phyloP scores from a whole-genome alignment of 1,284 basidiomycete genomes.

The Heterobasidion parviporum region DNA sequence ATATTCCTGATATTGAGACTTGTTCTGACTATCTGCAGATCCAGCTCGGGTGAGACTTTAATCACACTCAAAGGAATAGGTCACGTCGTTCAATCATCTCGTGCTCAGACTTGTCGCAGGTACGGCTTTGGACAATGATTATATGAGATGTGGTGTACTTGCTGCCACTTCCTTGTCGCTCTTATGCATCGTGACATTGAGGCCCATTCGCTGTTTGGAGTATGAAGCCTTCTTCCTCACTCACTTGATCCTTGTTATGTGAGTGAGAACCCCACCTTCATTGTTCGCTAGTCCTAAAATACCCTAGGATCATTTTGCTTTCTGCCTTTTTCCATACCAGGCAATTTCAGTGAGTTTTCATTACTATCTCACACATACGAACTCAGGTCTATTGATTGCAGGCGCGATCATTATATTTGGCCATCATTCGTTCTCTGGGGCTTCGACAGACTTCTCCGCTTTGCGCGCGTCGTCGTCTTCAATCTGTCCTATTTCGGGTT shows the following conservation, averaged over 20 bases:
- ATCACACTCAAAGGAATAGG: background rate
- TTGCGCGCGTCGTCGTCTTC: conserved; percentile 38
- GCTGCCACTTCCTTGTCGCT: conserved; percentile 12
- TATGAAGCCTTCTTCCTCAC: conserved; percentile 20
- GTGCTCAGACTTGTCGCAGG: background rate
- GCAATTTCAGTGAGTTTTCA: conserved; percentile 15
- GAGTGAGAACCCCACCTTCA: background rate
- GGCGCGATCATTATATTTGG: conserved; percentile 35
- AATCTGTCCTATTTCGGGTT: conserved; percentile 39
- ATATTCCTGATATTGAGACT: background rate
- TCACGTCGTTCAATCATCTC: background rate
- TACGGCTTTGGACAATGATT: background rate
- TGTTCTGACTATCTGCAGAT: background rate
- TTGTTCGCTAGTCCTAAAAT: background rate
- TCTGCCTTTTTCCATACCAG: conserved; percentile 26
- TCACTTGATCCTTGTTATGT: conserved; percentile 18
- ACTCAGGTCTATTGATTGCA: conserved; percentile 1
- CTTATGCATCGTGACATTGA: conserved; percentile 15
- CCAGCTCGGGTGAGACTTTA: background rate
- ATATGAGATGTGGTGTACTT: conserved; percentile 8
- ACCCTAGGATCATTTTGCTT: conserved; percentile 14
- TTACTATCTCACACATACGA: background rate
- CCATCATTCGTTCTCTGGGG: conserved; percentile 59
- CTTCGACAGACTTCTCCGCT: conserved; percentile 48
- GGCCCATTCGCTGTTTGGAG: conserved; percentile 13